Evolutionary conservation across 441 rosid species (phyloP), one percentile per base, ranked within the genome.

Genomic region (Manihot esculenta): DNA sequence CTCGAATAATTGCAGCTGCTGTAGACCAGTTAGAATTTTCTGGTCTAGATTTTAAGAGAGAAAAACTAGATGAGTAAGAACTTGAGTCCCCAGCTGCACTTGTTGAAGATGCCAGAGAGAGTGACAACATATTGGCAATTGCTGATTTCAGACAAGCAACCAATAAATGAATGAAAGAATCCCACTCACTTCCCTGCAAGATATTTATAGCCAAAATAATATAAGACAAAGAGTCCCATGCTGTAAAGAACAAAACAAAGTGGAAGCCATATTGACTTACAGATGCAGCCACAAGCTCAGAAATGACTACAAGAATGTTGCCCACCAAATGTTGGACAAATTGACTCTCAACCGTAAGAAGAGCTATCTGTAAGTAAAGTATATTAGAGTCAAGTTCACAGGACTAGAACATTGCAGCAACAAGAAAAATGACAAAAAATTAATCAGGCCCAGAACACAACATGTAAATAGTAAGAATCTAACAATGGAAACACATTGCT

Each of bases 311-410:
- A 76, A 94, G 89, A 69, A 90, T 69, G 68, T 83, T 89, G 76
- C 89, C 88, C 4, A 82, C 86, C 77, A 82, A 77, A 84, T 92
- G 96, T 71, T 75, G 90, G 81, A 89, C 70, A 78, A 76, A 88
- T 10, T 62, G 84, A 72, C 71, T 85, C 75, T 81, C 82, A 50
- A 80, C 72, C 20, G 77, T 74, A 42, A 88, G 75, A 72, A 85
- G 74, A 77, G 61, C 41, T 60, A 86, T 82, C 97, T 94, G 85
- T 74, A 9, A 69, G 15, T 41, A 47, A 27, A 44, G 10, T 21
- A 11, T 14, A 62, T 12, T 54, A 38, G 57, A 17, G 18, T 14
- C 17, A 44, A 18, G 7, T 26, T 38, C 51, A 62, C 55, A 42
- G 55, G 42, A 65, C 14, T 12, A 69, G 33, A 70, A 48, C 6